Evolutionary conservation across 129 eudicot genomes (phyloP), one percentile per base, ranked within the genome.

Genomic region (Pittosporum tobira): DNA sequence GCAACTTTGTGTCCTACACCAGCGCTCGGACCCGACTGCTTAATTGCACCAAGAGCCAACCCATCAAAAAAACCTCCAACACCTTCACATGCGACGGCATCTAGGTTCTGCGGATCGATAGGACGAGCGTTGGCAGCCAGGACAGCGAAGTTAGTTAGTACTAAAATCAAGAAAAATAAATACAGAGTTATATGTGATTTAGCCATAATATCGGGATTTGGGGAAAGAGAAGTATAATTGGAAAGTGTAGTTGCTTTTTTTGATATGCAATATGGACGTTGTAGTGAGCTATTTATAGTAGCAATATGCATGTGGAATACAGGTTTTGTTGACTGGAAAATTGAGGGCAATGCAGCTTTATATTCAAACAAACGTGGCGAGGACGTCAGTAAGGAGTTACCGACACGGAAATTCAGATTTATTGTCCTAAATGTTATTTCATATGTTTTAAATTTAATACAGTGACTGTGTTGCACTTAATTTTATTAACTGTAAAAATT

Each of bases 31-130:
- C 68, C 68, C 10, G 59, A 54, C 7, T 22, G 58, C 68, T 63
- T 63, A 38, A 63, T 36, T 25, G 30, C 57, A 49, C 68, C 68
- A 21, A 63, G 57, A 63, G 57, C 42, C 5, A 63, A 15, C 47
- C 68, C 48, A 16, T 63, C 48, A 19, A 48, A 31, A 28, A 62
- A n/a, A n/a, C 66, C 58, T 12, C 27, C 58, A 5, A 26, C 16
- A 27, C 38, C 20, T n/a, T 23, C 55, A 25, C 25, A 36, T 0
- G 11, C 48, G 0, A 28, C 28, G n/a, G 4, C 31, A 12, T 37
- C 7, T 6, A 30, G 14, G 16, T 63, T 48, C 46, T 25, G 13
- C 0, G 27, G 15, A 53, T 26, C 27, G 38, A 63, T 44, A 19
- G 67, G 68, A 18, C 68, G 68, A 30, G 68, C 68, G 19, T 63